These are phyloP conservation scores for Zygoascus sp. DNA, from an alignment of 1,139 yeast genomes.

Conservation along the genomic window DNA sequence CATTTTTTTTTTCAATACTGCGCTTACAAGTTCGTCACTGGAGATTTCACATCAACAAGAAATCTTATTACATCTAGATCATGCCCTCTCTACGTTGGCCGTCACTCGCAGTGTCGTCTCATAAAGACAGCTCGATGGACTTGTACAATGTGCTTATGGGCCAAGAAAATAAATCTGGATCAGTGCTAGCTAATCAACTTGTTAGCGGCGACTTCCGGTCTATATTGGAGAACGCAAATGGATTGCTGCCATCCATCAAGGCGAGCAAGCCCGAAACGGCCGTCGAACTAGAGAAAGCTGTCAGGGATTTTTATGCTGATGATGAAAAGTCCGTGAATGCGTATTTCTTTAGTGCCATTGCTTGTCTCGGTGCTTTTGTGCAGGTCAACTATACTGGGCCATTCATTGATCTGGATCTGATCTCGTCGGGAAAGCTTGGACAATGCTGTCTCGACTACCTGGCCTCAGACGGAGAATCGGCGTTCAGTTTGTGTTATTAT, in stretches of 20 bases:
- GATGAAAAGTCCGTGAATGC: conserved; percentile 1
- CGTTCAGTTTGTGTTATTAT: conserved; percentile 31
- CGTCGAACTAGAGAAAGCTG: neutral
- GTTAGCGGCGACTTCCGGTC: conserved; percentile 6
- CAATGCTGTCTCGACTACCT: conserved; percentile 20
- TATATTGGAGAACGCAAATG: conserved; percentile 3
- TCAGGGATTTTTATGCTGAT: neutral
- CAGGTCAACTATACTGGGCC: conserved; percentile 90
- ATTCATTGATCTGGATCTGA: conserved; percentile 40
- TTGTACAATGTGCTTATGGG: conserved; percentile 4
- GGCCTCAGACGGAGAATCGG: conserved; percentile 33
- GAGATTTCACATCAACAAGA: too few species aligned
- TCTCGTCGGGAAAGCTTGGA: conserved; percentile 12
- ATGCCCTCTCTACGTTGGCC: conserved; percentile 9
- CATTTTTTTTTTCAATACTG: too few species aligned
- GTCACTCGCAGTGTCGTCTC: conserved; percentile 6
- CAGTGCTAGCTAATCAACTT: conserved; percentile 5
- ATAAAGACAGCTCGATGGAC: conserved; percentile 1
- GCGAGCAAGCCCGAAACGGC: neutral
- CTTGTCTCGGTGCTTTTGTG: conserved; percentile 61
- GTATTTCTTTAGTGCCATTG: conserved; percentile 27
- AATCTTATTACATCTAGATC: too few species aligned
- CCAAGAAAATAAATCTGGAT: neutral
- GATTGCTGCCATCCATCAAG: conserved; percentile 1
- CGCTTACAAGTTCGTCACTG: too few species aligned